A percentile compares a stretch with the other conserved stretches of the same genome.
Evolutionary conservation across 2,329 filamentous ascomycete species (phyloP).

Genomic region (Grosmannia penicillata): DNA sequence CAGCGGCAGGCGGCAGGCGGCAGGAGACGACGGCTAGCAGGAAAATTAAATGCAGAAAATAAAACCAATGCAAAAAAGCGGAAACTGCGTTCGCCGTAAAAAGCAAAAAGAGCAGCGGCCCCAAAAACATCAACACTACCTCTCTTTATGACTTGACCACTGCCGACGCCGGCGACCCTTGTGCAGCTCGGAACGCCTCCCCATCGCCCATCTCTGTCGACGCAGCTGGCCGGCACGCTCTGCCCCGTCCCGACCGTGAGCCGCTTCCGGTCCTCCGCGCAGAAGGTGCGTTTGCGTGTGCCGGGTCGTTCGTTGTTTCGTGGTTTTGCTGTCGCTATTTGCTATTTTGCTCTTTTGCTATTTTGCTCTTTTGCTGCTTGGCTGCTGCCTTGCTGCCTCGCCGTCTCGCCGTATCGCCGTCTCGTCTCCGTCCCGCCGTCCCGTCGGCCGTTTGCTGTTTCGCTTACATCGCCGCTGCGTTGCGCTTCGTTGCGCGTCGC

Average conservation of each 20-base stretch:
- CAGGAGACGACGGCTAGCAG: too few relatives aligned
- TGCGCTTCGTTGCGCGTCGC: too few relatives aligned
- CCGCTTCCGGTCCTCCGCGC: neutral
- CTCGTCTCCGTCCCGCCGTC: too few relatives aligned
- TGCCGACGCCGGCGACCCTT: conserved; percentile 3
- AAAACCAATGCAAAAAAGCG: conserved; percentile 1
- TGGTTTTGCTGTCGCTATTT: neutral
- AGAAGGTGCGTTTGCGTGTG: neutral
- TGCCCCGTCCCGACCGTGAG: neutral
- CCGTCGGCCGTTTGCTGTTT: too few relatives aligned
- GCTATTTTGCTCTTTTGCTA: neutral
- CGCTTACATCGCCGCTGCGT: too few relatives aligned
- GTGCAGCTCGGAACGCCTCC: neutral
- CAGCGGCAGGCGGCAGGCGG: too few relatives aligned
- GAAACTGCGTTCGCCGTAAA: too few relatives aligned
- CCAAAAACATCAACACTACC: conserved; percentile 6
- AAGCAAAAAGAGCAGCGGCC: conserved; percentile 4
- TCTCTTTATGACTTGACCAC: conserved; percentile 3
- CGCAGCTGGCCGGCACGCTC: neutral
- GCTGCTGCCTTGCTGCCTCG: neutral
- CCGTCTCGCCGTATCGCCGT: too few relatives aligned
- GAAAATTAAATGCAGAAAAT: neutral
- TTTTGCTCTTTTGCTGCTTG: too few relatives aligned
- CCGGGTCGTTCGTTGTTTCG: neutral
- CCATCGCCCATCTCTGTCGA: neutral